Percentiles rank a stretch among this genome's conserved stretches.
These are phyloP conservation scores for Alternaria gaisen DNA, from an alignment of 2,329 filamentous ascomycete genomes.

Conservation along the genomic window DNA sequence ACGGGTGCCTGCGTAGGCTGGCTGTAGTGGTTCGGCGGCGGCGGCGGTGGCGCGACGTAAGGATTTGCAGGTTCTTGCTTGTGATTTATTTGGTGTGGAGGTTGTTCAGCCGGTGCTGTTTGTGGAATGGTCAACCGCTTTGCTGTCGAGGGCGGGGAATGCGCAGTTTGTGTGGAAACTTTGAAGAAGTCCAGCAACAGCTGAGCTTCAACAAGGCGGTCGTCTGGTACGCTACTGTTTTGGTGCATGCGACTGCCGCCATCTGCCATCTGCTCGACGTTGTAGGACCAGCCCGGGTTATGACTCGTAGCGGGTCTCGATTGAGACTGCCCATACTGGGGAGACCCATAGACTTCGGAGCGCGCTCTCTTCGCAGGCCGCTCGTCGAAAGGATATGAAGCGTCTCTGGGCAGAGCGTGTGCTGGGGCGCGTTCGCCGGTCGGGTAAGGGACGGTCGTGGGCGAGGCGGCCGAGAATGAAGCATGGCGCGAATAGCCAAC, in stretches of 20 bases:
- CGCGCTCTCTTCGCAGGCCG: slow-evolving; percentile 68
- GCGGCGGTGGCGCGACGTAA: slow-evolving; percentile 11
- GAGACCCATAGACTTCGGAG: slow-evolving; percentile 63
- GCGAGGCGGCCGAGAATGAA: slow-evolving; percentile 31
- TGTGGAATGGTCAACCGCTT: slow-evolving; percentile 43
- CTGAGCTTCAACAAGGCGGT: slow-evolving; percentile 56
- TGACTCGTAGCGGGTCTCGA: slow-evolving; percentile 60
- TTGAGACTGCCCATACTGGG: slow-evolving; percentile 46
- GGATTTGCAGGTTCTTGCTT: slow-evolving; percentile 21
- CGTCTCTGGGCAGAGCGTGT: slow-evolving; percentile 28
- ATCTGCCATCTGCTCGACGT: slow-evolving; percentile 51
- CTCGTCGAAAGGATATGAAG: slow-evolving; percentile 46
- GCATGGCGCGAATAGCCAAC: slow-evolving; percentile 33
- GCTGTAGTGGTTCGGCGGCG: slow-evolving; percentile 16
- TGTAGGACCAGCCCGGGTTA: slow-evolving; percentile 51
- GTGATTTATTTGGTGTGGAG: slow-evolving; percentile 16
- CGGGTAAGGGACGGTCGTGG: slow-evolving; percentile 28
- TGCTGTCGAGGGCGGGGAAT: slow-evolving; percentile 37
- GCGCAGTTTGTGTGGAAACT: slow-evolving; percentile 40
- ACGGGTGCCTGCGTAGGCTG: slow-evolving; percentile 23
- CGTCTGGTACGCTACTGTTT: slow-evolving; percentile 42
- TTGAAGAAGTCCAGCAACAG: slow-evolving; percentile 56
- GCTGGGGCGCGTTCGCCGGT: slow-evolving; percentile 33
- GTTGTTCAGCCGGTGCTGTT: slow-evolving; percentile 19
- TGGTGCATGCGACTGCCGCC: slow-evolving; percentile 45